Conservation (phyloP, 371 early-diverging fungal genomes). For the Apophysomyces elegans region DNA sequence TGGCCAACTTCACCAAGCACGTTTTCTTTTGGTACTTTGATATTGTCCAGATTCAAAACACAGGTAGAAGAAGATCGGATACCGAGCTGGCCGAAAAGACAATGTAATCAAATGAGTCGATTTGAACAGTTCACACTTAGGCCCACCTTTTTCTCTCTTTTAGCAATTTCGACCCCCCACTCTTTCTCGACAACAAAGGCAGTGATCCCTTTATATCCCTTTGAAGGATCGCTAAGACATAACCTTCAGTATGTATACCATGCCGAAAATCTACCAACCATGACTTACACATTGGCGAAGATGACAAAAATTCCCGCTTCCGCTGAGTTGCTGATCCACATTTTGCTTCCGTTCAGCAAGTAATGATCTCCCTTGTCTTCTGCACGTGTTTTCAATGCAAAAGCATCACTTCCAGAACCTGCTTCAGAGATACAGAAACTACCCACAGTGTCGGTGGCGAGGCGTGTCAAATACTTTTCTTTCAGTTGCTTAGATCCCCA, state of each 20-base stretch:
- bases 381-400: conserved; percentile 91
- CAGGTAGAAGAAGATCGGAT: conserved; percentile 97
- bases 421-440: conserved; percentile 95
- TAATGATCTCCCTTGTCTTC: conserved; percentile 89
- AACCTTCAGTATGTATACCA: not conserved
- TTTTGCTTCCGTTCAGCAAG: conserved; percentile 87
- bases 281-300: conserved; percentile 85
- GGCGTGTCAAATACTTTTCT: conserved; percentile 80
- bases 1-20: conserved; percentile 91
- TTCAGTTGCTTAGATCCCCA: conserved; percentile 76
- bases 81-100: conserved; percentile 67
- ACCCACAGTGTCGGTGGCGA: conserved; percentile 85
- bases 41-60: conserved; percentile 87
- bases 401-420: conserved; percentile 92
- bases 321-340: conserved; percentile 86
- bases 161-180: conserved; percentile 91
- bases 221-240: conserved; percentile 67
- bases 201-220: conserved; percentile 97
- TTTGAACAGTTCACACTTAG: not conserved
- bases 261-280: not conserved
- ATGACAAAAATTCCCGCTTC: conserved; percentile 95
- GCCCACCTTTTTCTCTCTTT: conserved; percentile 90
- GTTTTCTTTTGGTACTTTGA: conserved; percentile 85
- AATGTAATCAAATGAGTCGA: not conserved
- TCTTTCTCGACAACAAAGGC: conserved; percentile 94